Evolutionary conservation across 805 yeast species (phyloP).

Genomic region (Metschnikowia lachancei): DNA sequence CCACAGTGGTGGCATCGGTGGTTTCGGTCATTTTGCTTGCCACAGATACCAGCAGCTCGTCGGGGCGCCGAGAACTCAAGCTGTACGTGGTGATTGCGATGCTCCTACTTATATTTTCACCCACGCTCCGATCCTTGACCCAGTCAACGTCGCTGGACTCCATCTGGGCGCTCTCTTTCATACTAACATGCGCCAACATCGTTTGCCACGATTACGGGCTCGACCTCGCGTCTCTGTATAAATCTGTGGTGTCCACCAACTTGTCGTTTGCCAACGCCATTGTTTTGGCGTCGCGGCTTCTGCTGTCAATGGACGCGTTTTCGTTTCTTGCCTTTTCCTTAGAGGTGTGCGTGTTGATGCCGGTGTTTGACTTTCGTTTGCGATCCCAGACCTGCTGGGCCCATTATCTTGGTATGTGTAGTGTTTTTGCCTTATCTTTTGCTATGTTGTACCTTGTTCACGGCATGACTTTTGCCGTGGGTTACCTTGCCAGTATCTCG

Average conservation of each 20-base stretch:
- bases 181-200: conserved; percentile 71
- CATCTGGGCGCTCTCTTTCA: conserved; percentile 86
- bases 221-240: conserved; percentile 37
- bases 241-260: conserved; percentile 73
- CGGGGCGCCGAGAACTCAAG: conserved; percentile 9
- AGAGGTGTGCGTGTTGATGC: conserved; percentile 68
- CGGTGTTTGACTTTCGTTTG: conserved; percentile 62
- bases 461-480: conserved; percentile 44
- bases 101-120: conserved; percentile 74
- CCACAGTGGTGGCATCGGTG: conserved; percentile 33
- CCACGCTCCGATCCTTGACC: conserved; percentile 84
- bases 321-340: conserved; percentile 75
- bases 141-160: conserved; percentile 90
- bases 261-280: conserved; percentile 81
- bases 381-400: conserved; percentile 36
- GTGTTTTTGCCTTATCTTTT: conserved; percentile 25
- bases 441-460: conserved; percentile 27
- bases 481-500: conserved; percentile 46
- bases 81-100: conserved; percentile 68
- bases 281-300: conserved; percentile 83
- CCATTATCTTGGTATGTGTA: conserved; percentile 26
- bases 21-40: conserved; percentile 7
- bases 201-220: conserved; percentile 65
- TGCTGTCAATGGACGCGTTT: conserved; percentile 73
- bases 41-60: conserved; percentile 7